Evolutionary conservation across 768 basidiomycete species (phyloP).

Genomic region (Sarcomyxa edulis): DNA sequence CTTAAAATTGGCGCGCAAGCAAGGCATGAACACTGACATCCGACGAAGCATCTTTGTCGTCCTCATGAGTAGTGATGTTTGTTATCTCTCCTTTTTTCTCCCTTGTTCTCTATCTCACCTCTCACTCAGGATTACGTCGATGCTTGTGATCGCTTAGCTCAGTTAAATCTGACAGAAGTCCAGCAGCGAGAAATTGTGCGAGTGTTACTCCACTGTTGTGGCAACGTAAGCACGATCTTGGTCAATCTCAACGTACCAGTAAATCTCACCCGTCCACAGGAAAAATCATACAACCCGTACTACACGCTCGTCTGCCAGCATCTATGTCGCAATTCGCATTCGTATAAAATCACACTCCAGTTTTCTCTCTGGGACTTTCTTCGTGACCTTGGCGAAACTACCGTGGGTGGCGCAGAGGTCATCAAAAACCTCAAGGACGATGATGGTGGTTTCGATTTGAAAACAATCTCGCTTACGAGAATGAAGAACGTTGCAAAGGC

Average conservation of each 20-base stretch:
- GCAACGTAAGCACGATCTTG: constrained; percentile 73
- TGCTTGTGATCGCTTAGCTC: constrained; percentile 84
- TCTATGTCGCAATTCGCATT: constrained; percentile 72
- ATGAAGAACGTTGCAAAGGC: constrained; percentile 74
- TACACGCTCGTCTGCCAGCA: constrained; percentile 87
- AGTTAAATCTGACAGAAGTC: constrained; percentile 77
- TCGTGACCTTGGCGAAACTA: constrained; percentile 81
- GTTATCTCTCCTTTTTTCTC: too few relatives aligned
- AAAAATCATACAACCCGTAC: constrained; percentile 91
- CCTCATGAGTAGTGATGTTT: constrained; percentile 91
- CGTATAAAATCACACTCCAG: constrained; percentile 88
- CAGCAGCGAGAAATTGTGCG: constrained; percentile 96
- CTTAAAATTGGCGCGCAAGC: constrained; percentile 79
- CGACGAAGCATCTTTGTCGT: constrained; percentile 88
- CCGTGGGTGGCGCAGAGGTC: constrained; percentile 75
- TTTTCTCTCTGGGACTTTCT: constrained; percentile 97
- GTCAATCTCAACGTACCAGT: not conserved
- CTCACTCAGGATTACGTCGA: constrained; percentile 84
- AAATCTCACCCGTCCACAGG: constrained; percentile 44
- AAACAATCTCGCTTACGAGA: constrained; percentile 51
- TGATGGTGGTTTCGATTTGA: constrained; percentile 41
- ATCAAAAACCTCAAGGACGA: constrained; percentile 59
- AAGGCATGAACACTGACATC: constrained; percentile 99
- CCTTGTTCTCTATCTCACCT: not conserved
- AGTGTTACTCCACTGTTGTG: constrained; percentile 88